Evolutionary conservation across 2,329 filamentous ascomycete genomes (phyloP), one percentile per base, ranked within the genome.

Genomic region (Paramyrothecium sp.): DNA sequence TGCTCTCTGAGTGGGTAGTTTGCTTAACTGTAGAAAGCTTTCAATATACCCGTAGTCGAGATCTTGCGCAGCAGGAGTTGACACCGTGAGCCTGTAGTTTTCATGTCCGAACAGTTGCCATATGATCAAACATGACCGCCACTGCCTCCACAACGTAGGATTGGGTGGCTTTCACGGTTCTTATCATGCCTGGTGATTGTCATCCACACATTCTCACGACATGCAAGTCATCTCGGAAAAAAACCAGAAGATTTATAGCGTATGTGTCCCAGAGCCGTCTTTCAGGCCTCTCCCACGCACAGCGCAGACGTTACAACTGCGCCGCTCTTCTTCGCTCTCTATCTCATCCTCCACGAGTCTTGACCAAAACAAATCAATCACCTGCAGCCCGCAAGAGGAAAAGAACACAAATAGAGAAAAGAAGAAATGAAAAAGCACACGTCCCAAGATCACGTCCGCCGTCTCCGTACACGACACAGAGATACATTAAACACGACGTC

Each of bases 231-330:
- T 44, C 4, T 16, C 13, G 71, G 70, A 68, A 64, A 26, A 76
- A 77, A 77, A 75, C 66, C 70, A 77, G 73, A 77, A 76, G 70
- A 77, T 78, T 71, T 76, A 78, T 78, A 71, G 77, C 76, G 74
- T 77, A 77, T 72, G 70, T 70, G 70, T 75, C 73, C 69, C 73
- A 67, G 70, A 33, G 33, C 21, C 21, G 30, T 34, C 30, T 58
- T 54, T 59, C 59, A 65, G 64, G 60, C 61, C 60, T 65, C 63
- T 63, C 64, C 26, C 60, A 17, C 46, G 46, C 30, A 50, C 53
- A 60, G 57, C 60, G 56, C 61, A 55, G 61, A 60, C 26, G 26
- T 30, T 30, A 30, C 26, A 59, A 60, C 64, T 58, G 59, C 59
- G 41, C 53, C 60, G 56, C 52, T 63, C 61, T 58, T 60, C 55